Evolutionary conservation across 768 basidiomycete species (phyloP).

Genomic region (Lactarius indigo): DNA sequence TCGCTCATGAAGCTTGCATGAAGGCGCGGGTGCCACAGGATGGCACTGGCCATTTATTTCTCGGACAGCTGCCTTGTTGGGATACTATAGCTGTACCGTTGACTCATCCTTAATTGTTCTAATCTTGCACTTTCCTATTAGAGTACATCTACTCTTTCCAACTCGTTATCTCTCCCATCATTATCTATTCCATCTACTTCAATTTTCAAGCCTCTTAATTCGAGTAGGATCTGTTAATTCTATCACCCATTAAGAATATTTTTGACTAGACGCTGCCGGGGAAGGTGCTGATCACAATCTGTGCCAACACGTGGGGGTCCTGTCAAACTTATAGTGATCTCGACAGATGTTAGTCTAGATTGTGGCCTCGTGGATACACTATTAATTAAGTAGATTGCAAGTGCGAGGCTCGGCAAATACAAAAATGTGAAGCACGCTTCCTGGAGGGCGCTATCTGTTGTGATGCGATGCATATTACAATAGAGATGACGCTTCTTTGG

Average conservation of each 20-base stretch:
- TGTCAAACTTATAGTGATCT: background rate
- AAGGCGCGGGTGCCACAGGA: constrained; percentile 1
- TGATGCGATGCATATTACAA: background rate
- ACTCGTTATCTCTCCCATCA: background rate
- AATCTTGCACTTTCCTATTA: constrained; percentile 13
- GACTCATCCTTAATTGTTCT: background rate
- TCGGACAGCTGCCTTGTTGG: background rate
- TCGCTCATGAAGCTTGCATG: background rate
- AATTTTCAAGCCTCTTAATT: background rate
- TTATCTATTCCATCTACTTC: background rate
- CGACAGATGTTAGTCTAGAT: background rate
- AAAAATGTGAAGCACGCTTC: background rate
- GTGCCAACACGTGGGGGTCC: background rate
- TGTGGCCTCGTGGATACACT: background rate
- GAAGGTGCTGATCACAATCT: constrained; percentile 7
- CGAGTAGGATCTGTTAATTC: constrained; percentile 13
- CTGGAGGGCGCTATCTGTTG: background rate
- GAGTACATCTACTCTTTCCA: constrained; percentile 6
- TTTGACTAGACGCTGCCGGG: background rate
- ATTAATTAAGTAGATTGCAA: background rate
- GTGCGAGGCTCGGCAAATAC: background rate
- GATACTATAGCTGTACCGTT: background rate
- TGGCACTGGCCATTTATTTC: background rate
- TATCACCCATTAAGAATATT: background rate
- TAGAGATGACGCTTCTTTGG: constrained; percentile 4